Conservation (phyloP, 106 monocot genomes). For the Xerophyta viscosa region DNA sequence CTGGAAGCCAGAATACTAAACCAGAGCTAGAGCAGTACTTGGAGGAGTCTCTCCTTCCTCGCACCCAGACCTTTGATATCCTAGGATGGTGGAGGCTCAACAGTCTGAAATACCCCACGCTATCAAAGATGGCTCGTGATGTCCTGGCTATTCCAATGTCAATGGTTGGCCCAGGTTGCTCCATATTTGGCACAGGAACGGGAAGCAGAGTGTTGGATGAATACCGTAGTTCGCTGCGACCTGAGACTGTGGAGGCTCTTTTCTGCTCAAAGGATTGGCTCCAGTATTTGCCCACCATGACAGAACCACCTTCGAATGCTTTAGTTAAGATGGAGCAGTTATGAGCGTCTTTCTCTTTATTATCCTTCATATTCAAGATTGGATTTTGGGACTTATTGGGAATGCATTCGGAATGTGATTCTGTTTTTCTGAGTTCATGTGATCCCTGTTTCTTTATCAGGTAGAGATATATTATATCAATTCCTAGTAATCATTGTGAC, state of each 20-base stretch:
- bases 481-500: no score
- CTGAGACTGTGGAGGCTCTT: constrained; percentile 76
- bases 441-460: no score
- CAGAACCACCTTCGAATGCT: constrained; percentile 30
- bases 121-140: constrained; percentile 87
- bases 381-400: no score
- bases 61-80: constrained; percentile 75
- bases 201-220: constrained; percentile 73
- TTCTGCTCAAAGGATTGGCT: constrained; percentile 90
- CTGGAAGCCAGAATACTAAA: constrained; percentile 42
- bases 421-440: no score
- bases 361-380: no score
- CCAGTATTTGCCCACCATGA: constrained; percentile 43
- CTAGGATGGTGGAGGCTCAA: constrained; percentile 94
- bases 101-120: constrained; percentile 66
- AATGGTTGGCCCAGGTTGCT: constrained; percentile 32
- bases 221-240: constrained; percentile 66
- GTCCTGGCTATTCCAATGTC: constrained; percentile 78
- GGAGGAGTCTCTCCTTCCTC: constrained; percentile 69
- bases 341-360: not conserved
- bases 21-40: constrained; percentile 88
- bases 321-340: constrained; percentile 49
- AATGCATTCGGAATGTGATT: no score
- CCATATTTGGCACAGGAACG: constrained; percentile 53
- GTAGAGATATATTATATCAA: no score